A percentile compares a stretch with the other conserved stretches of the same genome.
Evolutionary conservation across 306 rosid genomes (phyloP).

Genomic region (Herpetospermum pedunculosum): DNA sequence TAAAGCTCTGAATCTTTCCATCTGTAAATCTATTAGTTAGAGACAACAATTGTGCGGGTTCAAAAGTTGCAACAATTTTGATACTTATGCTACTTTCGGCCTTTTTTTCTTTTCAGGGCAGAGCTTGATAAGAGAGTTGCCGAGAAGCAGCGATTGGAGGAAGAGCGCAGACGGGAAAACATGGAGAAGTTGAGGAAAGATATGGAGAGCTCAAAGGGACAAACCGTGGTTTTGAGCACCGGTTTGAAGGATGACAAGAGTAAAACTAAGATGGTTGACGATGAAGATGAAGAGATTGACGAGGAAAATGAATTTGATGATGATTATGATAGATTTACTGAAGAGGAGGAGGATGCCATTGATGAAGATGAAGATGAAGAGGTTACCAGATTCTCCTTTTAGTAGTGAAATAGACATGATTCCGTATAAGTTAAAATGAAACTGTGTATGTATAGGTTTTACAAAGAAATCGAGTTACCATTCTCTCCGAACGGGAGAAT

Average conservation of each 20-base stretch:
- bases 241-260: slow-evolving; percentile 42
- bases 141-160: slow-evolving; percentile 71
- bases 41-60: not conserved
- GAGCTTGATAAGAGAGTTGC: slow-evolving; percentile 74
- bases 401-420: not conserved
- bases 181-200: slow-evolving; percentile 65
- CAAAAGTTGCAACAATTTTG: not conserved
- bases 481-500: not conserved
- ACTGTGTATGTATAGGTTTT: slow-evolving; percentile 1
- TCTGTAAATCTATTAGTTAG: not conserved
- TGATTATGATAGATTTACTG: slow-evolving; percentile 28
- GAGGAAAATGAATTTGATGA: slow-evolving; percentile 22
- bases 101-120: slow-evolving; percentile 30
- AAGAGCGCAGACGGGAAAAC: slow-evolving; percentile 56
- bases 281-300: slow-evolving; percentile 28
- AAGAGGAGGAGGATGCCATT: slow-evolving; percentile 39
- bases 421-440: not conserved
- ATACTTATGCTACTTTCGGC: slow-evolving; percentile 2
- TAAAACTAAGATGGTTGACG: slow-evolving; percentile 36
- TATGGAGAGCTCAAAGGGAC: slow-evolving; percentile 53
- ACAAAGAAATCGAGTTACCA: not conserved
- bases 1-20: not conserved
- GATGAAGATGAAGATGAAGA: slow-evolving; percentile 55
- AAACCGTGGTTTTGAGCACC: slow-evolving; percentile 63
- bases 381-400: slow-evolving; percentile 32